Base-by-base conservation (phyloP, 805 yeast genomes). In the Hanseniaspora taiwanica region DNA sequence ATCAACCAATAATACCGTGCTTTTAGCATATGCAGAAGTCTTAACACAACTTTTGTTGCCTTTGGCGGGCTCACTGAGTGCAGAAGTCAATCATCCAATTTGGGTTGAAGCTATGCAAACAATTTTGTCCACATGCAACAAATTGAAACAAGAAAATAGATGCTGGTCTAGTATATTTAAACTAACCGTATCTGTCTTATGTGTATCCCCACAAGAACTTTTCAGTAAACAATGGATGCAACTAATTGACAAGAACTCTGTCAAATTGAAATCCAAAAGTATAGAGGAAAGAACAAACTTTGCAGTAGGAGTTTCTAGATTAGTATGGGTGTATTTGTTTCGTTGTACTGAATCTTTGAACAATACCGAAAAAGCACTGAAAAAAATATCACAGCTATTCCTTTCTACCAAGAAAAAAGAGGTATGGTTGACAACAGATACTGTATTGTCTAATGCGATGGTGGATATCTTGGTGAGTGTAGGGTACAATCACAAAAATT, bases 71-170 rank as follows among this genome's bases (percentile, higher is more conserved):
- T 68, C 76, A 1, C 67, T 87, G 24, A 84, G 96, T 0, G 97
- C 96, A 0, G 99, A 91, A 55, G 87, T 85, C 1, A 89, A 91
- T 52, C 94, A 89, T 56, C 98, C 98, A 3, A 76, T 81, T 1
- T 91, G 98, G 99, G 77, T 79, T 0, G 82, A 76, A 32, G 91
- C 96, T 0, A 72, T 85, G 40, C 71, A 71, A 18, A 62, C 66
- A 16, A 74, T 89, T 12, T 77, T 72, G 55, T 58, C 65, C 13
- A 72, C 70, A 13, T 68, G 66, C 32, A 58, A 55, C 42, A 71
- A 62, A 37, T 66, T 70, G 63, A 69, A 59, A 42, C 50, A 52
- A 33, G 68, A 58, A 43, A 68, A 48, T 18, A 69, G 66, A 48
- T 69, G 64, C 42, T 85, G 95, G 94, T 69, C 74, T 7, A 65